phyloP scores from a whole-genome alignment of 2,329 filamentous ascomycete genomes.

The Sclerotinia glacialis region DNA sequence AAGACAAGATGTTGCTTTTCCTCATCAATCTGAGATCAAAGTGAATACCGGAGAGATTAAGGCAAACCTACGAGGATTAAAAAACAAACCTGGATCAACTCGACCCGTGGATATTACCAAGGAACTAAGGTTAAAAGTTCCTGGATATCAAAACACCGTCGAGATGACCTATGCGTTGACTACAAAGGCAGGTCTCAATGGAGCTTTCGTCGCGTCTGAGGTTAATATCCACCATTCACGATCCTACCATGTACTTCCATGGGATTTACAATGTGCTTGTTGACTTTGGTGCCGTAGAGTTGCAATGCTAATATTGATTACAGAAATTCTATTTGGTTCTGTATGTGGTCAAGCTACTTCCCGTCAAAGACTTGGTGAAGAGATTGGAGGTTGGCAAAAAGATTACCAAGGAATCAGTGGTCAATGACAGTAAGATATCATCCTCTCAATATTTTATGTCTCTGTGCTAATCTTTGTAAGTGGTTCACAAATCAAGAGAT shows the following conservation, averaged over 20 bases:
- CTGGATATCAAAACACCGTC: conserved; percentile 70
- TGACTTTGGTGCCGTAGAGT: not conserved
- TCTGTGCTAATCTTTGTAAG: conserved; percentile 46
- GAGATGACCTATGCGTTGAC: conserved; percentile 92
- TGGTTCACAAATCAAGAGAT: conserved; percentile 78
- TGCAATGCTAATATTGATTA: conserved; percentile 14
- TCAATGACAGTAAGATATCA: conserved; percentile 70
- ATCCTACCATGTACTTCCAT: conserved; percentile 26
- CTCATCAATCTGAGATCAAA: conserved; percentile 87
- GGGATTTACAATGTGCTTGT: conserved; percentile 15
- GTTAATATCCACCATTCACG: conserved; percentile 23
- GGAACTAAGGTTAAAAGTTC: conserved; percentile 64
- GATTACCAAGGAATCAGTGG: conserved; percentile 76
- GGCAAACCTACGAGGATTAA: conserved; percentile 89
- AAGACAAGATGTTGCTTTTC: conserved; percentile 79
- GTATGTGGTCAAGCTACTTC: conserved; percentile 71
- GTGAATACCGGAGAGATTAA: conserved; percentile 86
- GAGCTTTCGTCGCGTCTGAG: conserved; percentile 25
- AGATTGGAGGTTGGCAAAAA: conserved; percentile 64
- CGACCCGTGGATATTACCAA: conserved; percentile 88
- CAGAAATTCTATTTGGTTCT: conserved; percentile 72
- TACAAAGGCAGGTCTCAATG: conserved; percentile 62
- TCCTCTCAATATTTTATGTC: not conserved
- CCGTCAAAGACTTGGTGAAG: conserved; percentile 68
- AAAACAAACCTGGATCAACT: conserved; percentile 94